A percentile compares a stretch with the other conserved stretches of the same genome.
phyloP scores from a whole-genome alignment of 2,329 filamentous ascomycete species.

The Alternaria burnsii region DNA sequence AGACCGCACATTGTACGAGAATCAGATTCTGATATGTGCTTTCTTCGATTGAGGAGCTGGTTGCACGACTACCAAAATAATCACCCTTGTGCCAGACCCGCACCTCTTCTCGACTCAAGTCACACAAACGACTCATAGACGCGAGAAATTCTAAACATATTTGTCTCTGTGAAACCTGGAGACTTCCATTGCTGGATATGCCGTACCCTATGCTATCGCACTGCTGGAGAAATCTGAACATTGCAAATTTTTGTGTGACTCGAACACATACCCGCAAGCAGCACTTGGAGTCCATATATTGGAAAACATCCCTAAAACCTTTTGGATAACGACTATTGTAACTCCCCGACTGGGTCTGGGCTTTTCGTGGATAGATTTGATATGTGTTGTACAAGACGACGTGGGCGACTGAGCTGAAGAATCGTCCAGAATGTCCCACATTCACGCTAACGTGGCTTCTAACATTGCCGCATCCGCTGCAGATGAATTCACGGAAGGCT shows the following conservation, averaged over 20 bases:
- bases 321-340: background rate
- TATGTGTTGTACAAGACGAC: background rate
- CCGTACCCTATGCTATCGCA: background rate
- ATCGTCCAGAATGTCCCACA: background rate
- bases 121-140: background rate
- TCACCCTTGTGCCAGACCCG: background rate
- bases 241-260: background rate
- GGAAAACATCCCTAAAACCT: background rate
- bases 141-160: background rate
- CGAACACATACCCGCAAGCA: background rate
- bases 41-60: background rate
- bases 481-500: background rate
- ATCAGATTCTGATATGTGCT: background rate
- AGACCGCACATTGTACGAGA: background rate
- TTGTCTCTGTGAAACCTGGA: background rate
- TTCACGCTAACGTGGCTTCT: background rate
- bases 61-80: background rate
- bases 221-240: background rate
- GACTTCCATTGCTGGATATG: background rate
- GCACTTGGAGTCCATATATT: background rate
- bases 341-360: background rate
- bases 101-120: background rate
- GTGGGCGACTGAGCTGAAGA: background rate
- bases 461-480: background rate
- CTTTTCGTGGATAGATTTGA: background rate